Conservation (phyloP, 768 basidiomycete species). For the Tricholomella constricta region DNA sequence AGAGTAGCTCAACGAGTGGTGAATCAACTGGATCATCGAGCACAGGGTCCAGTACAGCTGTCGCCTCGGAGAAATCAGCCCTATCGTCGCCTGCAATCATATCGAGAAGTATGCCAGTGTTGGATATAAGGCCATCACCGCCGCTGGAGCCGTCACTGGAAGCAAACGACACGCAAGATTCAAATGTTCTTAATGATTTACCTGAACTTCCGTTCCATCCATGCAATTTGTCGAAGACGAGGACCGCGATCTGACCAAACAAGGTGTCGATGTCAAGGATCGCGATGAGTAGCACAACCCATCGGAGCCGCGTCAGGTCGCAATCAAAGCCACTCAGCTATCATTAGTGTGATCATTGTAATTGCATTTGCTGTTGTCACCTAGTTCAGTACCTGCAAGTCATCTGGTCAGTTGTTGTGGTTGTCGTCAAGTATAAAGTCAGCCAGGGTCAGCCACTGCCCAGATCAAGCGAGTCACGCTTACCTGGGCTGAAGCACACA, state of each 20-base stretch:
- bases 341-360: neutral
- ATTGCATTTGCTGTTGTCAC: neutral
- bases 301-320: neutral
- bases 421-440: neutral
- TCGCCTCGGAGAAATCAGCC: neutral
- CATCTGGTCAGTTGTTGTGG: constrained; percentile 3
- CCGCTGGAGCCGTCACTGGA: neutral
- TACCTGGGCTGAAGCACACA: constrained; percentile 21
- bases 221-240: too few relatives aligned
- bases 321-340: neutral
- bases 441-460: constrained; percentile 7
- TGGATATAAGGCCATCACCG: neutral
- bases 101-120: neutral
- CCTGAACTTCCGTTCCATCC: neutral
- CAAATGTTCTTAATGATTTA: neutral
- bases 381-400: neutral
- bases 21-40: neutral
- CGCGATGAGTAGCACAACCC: too few relatives aligned
- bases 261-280: neutral
- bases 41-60: neutral
- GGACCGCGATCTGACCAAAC: neutral
- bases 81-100: neutral
- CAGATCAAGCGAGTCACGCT: constrained; percentile 22
- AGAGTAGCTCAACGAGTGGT: neutral
- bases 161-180: neutral